phyloP scores from a whole-genome alignment of 805 yeast genomes.

The Brettanomyces bruxellensis region DNA sequence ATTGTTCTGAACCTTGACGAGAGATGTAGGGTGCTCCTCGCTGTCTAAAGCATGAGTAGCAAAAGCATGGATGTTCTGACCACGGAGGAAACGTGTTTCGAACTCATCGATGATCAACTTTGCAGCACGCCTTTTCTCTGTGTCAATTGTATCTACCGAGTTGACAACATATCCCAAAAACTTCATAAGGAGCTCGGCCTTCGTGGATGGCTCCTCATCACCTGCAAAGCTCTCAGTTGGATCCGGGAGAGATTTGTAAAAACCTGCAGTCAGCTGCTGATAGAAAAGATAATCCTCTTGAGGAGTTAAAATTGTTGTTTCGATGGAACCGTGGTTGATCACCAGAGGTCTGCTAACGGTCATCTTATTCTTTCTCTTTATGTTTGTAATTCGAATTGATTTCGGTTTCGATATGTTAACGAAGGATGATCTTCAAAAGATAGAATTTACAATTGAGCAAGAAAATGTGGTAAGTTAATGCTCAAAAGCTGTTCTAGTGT shows the following conservation, averaged over 20 bases:
- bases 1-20: constrained; percentile 55
- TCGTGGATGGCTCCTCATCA: constrained; percentile 81
- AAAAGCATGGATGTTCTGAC: constrained; percentile 78
- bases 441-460: no score
- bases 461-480: no score
- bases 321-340: constrained; percentile 77
- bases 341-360: constrained; percentile 62
- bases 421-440: no score
- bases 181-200: constrained; percentile 75
- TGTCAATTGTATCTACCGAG: constrained; percentile 13
- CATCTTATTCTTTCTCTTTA: constrained; percentile 6
- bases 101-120: constrained; percentile 70
- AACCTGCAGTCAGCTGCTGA: constrained; percentile 83
- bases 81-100: constrained; percentile 67
- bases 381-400: no score
- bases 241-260: constrained; percentile 65
- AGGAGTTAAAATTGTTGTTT: constrained; percentile 83
- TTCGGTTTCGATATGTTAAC: no score
- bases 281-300: constrained; percentile 69
- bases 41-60: constrained; percentile 63
- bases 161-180: constrained; percentile 64
- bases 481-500: no score
- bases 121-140: constrained; percentile 47
- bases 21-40: constrained; percentile 55
- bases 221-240: constrained; percentile 78